phyloP scores from a whole-genome alignment of 164 flowering plant species.

The Saururus chinensis region DNA sequence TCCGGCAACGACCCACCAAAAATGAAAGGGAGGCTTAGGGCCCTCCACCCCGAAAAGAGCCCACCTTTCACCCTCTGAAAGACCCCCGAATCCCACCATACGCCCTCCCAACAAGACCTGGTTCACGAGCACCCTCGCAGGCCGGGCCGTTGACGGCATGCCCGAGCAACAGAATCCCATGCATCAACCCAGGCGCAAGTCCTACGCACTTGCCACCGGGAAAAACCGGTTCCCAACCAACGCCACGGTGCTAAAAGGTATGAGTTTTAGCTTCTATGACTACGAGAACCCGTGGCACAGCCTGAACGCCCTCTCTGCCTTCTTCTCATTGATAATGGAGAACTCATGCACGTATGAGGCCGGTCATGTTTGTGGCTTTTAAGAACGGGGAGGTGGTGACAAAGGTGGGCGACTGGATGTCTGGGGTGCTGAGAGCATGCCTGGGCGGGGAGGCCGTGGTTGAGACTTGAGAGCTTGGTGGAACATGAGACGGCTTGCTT shows the following conservation, averaged over 20 bases:
- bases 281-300: slow-evolving; percentile 12
- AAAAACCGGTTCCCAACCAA: background rate
- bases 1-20: background rate
- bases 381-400: slow-evolving; percentile 4
- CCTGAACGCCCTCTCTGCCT: slow-evolving; percentile 7
- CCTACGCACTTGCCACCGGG: slow-evolving; percentile 3
- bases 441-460: slow-evolving; percentile 2
- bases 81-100: slow-evolving; percentile 7
- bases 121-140: slow-evolving; percentile 12
- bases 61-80: slow-evolving; percentile 7
- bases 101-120: slow-evolving; percentile 10
- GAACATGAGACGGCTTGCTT: slow-evolving; percentile 5
- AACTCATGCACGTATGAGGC: slow-evolving; percentile 2
- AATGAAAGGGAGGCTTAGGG: too few species aligned
- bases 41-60: background rate
- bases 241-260: slow-evolving; percentile 1
- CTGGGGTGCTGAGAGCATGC: slow-evolving; percentile 3
- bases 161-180: slow-evolving; percentile 3
- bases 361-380: slow-evolving; percentile 5
- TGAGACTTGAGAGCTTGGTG: slow-evolving; percentile 6
- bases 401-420: slow-evolving; percentile 5
- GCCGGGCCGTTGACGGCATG: slow-evolving; percentile 4
- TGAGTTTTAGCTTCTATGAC: slow-evolving; percentile 8
- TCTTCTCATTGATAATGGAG: slow-evolving; percentile 7
- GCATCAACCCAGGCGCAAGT: slow-evolving; percentile 1